Conservation (phyloP, 352 stramenopile species). For the Phytophthora tubulina region DNA sequence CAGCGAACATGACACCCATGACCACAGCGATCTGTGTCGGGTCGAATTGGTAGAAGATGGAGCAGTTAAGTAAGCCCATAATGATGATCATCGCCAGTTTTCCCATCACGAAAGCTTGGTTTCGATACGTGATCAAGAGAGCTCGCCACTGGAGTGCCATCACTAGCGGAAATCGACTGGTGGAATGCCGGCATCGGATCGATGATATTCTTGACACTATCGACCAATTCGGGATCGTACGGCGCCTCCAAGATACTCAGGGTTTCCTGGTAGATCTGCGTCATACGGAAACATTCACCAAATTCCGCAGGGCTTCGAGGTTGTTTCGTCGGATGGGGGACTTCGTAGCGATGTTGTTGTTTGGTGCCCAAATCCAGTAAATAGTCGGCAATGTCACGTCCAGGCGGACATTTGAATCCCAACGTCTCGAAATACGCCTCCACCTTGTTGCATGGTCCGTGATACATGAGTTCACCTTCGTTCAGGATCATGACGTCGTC, state of each 20-base stretch:
- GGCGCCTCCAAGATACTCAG: slow-evolving; percentile 17
- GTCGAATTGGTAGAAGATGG: slow-evolving; percentile 33
- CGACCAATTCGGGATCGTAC: slow-evolving; percentile 26
- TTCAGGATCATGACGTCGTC: slow-evolving; percentile 31
- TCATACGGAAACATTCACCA: slow-evolving; percentile 35
- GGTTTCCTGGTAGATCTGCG: slow-evolving; percentile 25
- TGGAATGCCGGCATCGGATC: slow-evolving; percentile 43
- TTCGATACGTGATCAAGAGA: slow-evolving; percentile 62
- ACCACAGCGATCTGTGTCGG: slow-evolving; percentile 29
- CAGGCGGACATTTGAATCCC: slow-evolving; percentile 38
- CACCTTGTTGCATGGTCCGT: slow-evolving; percentile 36
- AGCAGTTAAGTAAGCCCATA: slow-evolving; percentile 49
- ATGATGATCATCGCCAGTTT: slow-evolving; percentile 52
- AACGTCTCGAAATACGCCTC: slow-evolving; percentile 45
- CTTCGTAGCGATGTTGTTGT: slow-evolving; percentile 35
- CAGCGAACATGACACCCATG: slow-evolving; percentile 27
- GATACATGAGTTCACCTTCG: slow-evolving; percentile 28
- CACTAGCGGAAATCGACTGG: slow-evolving; percentile 36
- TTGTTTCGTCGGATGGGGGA: slow-evolving; percentile 9
- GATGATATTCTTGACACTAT: slow-evolving; percentile 36
- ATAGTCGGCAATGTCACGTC: slow-evolving; percentile 43
- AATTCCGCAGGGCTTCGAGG: slow-evolving; percentile 42
- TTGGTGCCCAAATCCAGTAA: slow-evolving; percentile 46
- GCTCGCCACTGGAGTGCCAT: slow-evolving; percentile 51
- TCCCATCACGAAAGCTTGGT: slow-evolving; percentile 48